Evolutionary conservation across 2,329 filamentous ascomycete genomes (phyloP), one percentile per base, ranked within the genome.

Genomic region (Coniochaeta sp.): DNA sequence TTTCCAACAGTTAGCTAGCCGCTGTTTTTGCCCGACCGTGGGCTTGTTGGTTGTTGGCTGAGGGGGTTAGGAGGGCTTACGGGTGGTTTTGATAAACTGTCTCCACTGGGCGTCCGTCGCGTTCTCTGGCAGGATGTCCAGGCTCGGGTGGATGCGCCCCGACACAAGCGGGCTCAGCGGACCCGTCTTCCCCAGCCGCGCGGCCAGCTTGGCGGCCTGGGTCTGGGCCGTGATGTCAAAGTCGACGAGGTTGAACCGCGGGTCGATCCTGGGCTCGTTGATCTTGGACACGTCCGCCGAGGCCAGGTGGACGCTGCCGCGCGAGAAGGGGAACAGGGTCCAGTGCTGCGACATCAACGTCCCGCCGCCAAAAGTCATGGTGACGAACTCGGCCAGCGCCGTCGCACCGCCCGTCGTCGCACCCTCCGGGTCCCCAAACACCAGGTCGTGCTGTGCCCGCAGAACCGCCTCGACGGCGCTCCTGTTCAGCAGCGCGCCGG

Each of bases 341-440:
- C 68, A 74, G 52, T 65, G 67, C 9, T 67, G 60, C 1, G 72
- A 68, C 6, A 32, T 5, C 14, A 72, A 60, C 3, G 66, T 57
- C 2, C 61, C 58, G 2, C 58, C 63, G 3, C 57, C 56, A 2
- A 56, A 53, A 0, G 65, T 61, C 0, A 64, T 61, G 57, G 72
- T 70, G 16, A 42, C 14, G 16, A 20, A 12, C 38, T 20, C 16
- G n/a, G 26, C 9, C 6, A 47, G 35, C 35, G 8, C 6, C 16
- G 22, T 26, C 22, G 18, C 22, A 8, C 6, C 22, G 35, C 8
- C 18, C 12, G 35, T 20, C 12, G 35, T 12, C 45, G 80, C 60
- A 1, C 75, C 64, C 58, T 81, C 78, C 1, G 67, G 71, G 51
- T 68, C 62, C 16, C 65, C 61, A 60, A 78, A 78, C 14, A 80